These are phyloP conservation scores for Hemisphaericaspora xylofermentans DNA, from an alignment of 1,139 yeast species.

Conservation along the genomic window DNA sequence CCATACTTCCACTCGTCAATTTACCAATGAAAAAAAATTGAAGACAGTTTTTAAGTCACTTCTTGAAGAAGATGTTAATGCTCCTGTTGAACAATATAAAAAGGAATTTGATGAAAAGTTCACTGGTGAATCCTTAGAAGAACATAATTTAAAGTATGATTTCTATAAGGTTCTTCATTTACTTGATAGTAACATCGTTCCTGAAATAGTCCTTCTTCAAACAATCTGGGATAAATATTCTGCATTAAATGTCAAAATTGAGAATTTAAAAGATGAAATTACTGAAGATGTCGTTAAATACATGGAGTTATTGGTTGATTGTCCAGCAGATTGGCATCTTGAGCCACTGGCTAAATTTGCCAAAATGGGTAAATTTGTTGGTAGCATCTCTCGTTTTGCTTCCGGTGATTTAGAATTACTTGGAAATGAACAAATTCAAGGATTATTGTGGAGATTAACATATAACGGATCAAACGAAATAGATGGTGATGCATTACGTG, in stretches of 20 bases:
- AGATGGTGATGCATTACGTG: conserved; percentile 8
- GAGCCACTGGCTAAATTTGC: conserved; percentile 22
- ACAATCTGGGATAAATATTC: conserved; percentile 30
- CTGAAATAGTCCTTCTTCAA: conserved; percentile 25
- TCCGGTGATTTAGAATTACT: conserved; percentile 25
- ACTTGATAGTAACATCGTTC: conserved; percentile 30
- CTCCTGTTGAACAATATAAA: conserved; percentile 4
- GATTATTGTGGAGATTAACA: conserved; percentile 37
- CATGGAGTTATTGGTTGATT: conserved; percentile 35
- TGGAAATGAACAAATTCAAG: conserved; percentile 28
- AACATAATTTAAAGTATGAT: conserved; percentile 35
- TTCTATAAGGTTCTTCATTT: conserved; percentile 41
- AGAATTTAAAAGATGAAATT: conserved; percentile 20
- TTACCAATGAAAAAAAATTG: conserved; percentile 3
- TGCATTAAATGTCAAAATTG: conserved; percentile 14
- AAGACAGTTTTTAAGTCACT: conserved; percentile 7
- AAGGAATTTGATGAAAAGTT: conserved; percentile 18
- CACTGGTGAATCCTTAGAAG: conserved; percentile 20
- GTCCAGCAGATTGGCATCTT: conserved; percentile 17
- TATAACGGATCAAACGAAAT: conserved; percentile 7
- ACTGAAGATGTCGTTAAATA: conserved; percentile 29
- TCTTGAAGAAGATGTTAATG: conserved; percentile 3
- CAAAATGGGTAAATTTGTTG: conserved; percentile 28
- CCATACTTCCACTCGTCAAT: conserved; percentile 29
- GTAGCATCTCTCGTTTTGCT: conserved; percentile 27